A percentile compares a stretch with the other conserved stretches of the same genome.
Conservation (phyloP, 768 basidiomycete genomes). For the Suillus clintonianus region DNA sequence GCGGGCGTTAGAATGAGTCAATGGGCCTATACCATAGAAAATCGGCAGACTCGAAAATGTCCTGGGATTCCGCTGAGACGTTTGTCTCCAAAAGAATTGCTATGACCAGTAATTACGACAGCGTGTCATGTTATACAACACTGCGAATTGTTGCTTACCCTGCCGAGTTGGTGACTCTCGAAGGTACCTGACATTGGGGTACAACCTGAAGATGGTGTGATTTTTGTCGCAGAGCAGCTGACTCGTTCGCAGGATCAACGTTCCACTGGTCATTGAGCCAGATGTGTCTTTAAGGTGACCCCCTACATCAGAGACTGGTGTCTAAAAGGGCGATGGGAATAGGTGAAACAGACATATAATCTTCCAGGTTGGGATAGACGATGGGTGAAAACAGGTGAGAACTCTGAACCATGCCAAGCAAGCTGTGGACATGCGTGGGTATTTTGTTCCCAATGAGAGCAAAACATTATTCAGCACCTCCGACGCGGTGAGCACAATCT, state of each 20-base stretch:
- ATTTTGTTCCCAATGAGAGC: slow-evolving; percentile 1
- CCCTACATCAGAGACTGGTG: not conserved
- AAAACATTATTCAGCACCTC: slow-evolving; percentile 8
- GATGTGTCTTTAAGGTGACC: not conserved
- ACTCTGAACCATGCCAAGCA: not conserved
- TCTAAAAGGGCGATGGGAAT: not conserved
- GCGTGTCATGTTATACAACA: no score
- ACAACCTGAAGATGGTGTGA: not conserved
- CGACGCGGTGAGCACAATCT: slow-evolving; percentile 12
- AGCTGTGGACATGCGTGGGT: not conserved
- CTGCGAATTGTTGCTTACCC: not conserved
- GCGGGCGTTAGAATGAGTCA: not conserved
- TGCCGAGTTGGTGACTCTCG: not conserved
- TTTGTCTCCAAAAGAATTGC: not conserved
- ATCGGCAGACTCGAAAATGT: not conserved
- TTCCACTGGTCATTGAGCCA: not conserved
- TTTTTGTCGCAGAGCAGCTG: not conserved
- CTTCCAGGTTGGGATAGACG: not conserved
- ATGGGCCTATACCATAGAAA: not conserved
- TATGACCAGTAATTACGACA: not conserved
- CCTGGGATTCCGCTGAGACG: not conserved
- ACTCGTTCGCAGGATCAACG: not conserved
- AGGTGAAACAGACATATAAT: not conserved
- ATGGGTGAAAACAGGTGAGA: not conserved
- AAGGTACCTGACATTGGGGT: not conserved